Evolutionary conservation across 345 rosid genomes (phyloP).

Genomic region (Populus davidiana): DNA sequence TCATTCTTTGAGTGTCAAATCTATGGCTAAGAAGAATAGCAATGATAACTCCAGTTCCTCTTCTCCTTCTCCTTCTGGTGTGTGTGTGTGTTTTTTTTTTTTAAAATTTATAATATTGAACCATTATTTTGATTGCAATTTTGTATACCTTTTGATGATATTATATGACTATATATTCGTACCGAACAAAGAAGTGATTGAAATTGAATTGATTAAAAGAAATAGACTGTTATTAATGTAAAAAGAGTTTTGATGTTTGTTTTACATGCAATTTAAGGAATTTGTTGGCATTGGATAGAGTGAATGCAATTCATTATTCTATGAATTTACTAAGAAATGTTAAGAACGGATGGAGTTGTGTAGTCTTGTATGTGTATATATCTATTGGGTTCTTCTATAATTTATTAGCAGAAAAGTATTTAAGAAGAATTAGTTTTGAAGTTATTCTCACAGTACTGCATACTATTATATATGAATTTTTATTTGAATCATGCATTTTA

Average conservation of each 20-base stretch:
- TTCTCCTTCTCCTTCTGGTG: conserved; percentile 40
- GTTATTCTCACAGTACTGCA: too few relatives aligned
- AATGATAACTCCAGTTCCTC: conserved; percentile 11
- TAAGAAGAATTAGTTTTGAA: too few relatives aligned
- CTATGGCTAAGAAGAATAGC: conserved; percentile 61
- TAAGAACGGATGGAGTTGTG: too few relatives aligned
- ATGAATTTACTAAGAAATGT: too few relatives aligned
- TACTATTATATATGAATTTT: too few relatives aligned
- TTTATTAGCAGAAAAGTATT: too few relatives aligned
- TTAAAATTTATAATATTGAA: not conserved
- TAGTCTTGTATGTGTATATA: too few relatives aligned
- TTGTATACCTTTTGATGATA: not conserved
- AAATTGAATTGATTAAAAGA: not conserved
- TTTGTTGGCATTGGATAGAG: not conserved
- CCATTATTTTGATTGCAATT: not conserved
- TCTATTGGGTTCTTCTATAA: too few relatives aligned
- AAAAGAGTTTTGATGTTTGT: not conserved
- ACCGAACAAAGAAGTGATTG: not conserved
- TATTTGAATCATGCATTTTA: too few relatives aligned
- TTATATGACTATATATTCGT: not conserved
- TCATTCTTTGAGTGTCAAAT: conserved; percentile 40
- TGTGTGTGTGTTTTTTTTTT: not conserved
- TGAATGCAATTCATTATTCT: not conserved
- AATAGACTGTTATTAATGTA: not conserved
- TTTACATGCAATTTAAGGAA: not conserved